phyloP scores from a whole-genome alignment of 306 rosid genomes.

The Delonix regia region DNA sequence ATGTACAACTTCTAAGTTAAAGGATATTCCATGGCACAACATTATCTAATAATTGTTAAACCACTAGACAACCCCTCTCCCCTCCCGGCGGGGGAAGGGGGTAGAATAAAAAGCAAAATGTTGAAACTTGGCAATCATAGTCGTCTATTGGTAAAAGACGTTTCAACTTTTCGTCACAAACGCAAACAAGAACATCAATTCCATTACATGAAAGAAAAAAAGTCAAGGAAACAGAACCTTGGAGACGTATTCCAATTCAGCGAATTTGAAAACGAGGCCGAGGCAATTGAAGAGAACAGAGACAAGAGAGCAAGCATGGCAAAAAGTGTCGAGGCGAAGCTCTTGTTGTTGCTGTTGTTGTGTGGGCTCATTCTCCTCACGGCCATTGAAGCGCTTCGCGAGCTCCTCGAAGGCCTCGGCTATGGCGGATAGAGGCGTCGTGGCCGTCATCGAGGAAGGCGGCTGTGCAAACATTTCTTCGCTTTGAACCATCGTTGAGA shows the following conservation, averaged over 20 bases:
- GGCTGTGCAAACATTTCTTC: constrained; percentile 26
- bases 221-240: constrained; percentile 53
- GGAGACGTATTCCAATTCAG: constrained; percentile 84
- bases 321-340: constrained; percentile 59
- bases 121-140: not conserved
- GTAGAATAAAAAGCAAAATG: not conserved
- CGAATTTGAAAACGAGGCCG: constrained; percentile 94
- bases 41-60: not conserved
- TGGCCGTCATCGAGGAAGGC: constrained; percentile 14
- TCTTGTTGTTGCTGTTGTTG: not conserved
- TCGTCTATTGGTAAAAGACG: not conserved
- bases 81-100: too few species aligned
- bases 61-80: too few species aligned
- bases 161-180: not conserved
- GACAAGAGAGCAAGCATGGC: constrained; percentile 68
- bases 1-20: not conserved
- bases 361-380: not conserved
- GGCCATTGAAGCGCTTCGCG: constrained; percentile 17
- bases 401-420: constrained; percentile 80
- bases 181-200: not conserved
- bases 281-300: constrained; percentile 83
- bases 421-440: constrained; percentile 65
- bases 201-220: not conserved
- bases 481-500: constrained; percentile 24
- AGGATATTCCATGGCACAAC: not conserved